Base-by-base conservation (phyloP, 768 basidiomycete species). In the Termitomyces sp. region DNA sequence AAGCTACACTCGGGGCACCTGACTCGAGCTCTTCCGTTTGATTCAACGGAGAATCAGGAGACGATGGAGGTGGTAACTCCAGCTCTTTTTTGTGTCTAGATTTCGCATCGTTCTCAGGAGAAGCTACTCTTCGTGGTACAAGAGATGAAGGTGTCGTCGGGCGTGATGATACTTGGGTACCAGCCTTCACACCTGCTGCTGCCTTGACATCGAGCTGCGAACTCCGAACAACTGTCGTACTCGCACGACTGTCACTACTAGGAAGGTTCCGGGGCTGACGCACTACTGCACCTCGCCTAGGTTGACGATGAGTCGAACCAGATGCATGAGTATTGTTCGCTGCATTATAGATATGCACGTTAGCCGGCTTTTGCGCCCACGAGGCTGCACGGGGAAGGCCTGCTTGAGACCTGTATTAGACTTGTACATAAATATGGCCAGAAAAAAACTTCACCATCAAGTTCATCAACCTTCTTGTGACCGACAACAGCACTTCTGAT, bases 331-430 rank as follows among this genome's bases (percentile, higher is more conserved):
- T 59, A 16, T 58, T 59, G 41, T 58, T 63, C 4, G 67, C 59
- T 34, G 67, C 58, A 50, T 63, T 60, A 54, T 67, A 49, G 11
- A 65, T 55, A 53, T 66, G 62, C 31, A 58, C 64, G 41, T 55
- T 60, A 44, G 68, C 56, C 63, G 72, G 70, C 70, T 81, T 81
- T 47, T 79, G 77, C 15, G 79, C 85, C 86, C 86, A 87, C 31
- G 84, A 81, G 22, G 85, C 84, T 11, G 80, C 79, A 58, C 85
- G 86, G 56, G 93, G 93, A 47, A 94, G 74, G 47, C 81, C 84
- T 66, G 75, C 70, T 66, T 58, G 61, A 54, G 39, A 46, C 51
- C 54, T 45, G 61, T 27, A 51, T 48, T 47, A 59, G 63, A 57
- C 52, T 47, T 67, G 20, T 53, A 46, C 48, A 54, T 24, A 55